phyloP scores from a whole-genome alignment of 768 basidiomycete species.

The Leccinellum luteum region DNA sequence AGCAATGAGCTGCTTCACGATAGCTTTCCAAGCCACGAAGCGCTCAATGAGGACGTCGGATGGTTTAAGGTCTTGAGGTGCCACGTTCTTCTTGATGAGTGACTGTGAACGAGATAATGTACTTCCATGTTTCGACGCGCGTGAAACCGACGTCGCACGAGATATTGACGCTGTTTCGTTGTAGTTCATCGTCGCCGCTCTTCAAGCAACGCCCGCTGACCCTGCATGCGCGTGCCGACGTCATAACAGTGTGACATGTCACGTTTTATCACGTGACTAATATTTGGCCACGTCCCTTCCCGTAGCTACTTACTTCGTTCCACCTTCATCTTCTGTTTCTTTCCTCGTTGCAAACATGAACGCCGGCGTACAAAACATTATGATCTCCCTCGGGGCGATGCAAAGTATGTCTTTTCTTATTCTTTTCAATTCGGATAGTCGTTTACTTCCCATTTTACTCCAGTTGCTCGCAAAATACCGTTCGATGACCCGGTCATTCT shows the following conservation, averaged over 20 bases:
- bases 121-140: slow-evolving; percentile 61
- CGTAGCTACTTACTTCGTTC: too few species aligned
- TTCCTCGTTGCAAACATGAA: slow-evolving; percentile 50
- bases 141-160: slow-evolving; percentile 69
- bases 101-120: slow-evolving; percentile 78
- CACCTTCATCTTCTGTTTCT: background rate
- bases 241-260: slow-evolving; percentile 25
- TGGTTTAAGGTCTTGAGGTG: slow-evolving; percentile 84
- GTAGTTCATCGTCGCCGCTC: slow-evolving; percentile 29
- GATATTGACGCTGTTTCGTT: slow-evolving; percentile 55
- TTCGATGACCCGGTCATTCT: slow-evolving; percentile 87
- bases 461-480: slow-evolving; percentile 88
- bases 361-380: slow-evolving; percentile 74
- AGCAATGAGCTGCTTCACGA: slow-evolving; percentile 92
- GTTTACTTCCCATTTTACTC: slow-evolving; percentile 2
- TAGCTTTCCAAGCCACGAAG: slow-evolving; percentile 92
- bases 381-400: slow-evolving; percentile 92
- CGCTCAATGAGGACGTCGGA: slow-evolving; percentile 97
- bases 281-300: background rate
- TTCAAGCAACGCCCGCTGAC: background rate
- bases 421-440: background rate
- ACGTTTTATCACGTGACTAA: slow-evolving; percentile 11
- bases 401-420: slow-evolving; percentile 50
- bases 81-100: slow-evolving; percentile 93
- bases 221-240: slow-evolving; percentile 7